Conservation (phyloP, 177 flowering plant genomes). For the Vitis hybrid region DNA sequence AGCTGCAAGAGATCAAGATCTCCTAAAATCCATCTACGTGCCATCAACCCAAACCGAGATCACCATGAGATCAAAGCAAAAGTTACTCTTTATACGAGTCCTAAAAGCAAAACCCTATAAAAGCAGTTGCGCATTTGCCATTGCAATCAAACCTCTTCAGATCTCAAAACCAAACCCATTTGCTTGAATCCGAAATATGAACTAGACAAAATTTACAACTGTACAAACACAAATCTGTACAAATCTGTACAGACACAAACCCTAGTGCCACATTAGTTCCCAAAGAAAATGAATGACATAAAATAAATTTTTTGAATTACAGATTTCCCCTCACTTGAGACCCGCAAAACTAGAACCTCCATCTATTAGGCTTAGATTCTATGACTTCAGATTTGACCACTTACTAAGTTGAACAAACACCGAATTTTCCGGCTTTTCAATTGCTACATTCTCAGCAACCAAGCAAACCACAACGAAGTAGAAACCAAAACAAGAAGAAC, state of each 20-base stretch:
- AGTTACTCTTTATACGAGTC: not conserved
- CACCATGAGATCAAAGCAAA: not conserved
- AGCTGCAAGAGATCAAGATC: not conserved
- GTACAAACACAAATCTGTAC: not conserved
- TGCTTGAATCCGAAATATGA: no score
- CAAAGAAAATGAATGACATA: not conserved
- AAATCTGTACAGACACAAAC: not conserved
- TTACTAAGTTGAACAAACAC: not conserved
- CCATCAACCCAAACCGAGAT: not conserved
- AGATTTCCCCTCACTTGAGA: not conserved
- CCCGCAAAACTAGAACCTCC: not conserved
- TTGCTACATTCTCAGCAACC: not conserved
- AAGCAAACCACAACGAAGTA: not conserved
- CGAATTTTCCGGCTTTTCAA: not conserved
- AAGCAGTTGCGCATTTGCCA: not conserved
- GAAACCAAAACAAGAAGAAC: not conserved
- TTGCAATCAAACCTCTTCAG: not conserved
- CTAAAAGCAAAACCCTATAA: not conserved
- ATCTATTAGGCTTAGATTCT: no score
- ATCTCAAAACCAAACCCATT: not conserved
- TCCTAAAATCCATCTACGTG: not conserved
- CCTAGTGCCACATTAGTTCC: not conserved
- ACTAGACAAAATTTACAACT: no score
- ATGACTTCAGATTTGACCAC: not conserved
- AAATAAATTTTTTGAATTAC: not conserved